phyloP scores from a whole-genome alignment of 108 stramenopile genomes.

The Mediolabrus comicus region DNA sequence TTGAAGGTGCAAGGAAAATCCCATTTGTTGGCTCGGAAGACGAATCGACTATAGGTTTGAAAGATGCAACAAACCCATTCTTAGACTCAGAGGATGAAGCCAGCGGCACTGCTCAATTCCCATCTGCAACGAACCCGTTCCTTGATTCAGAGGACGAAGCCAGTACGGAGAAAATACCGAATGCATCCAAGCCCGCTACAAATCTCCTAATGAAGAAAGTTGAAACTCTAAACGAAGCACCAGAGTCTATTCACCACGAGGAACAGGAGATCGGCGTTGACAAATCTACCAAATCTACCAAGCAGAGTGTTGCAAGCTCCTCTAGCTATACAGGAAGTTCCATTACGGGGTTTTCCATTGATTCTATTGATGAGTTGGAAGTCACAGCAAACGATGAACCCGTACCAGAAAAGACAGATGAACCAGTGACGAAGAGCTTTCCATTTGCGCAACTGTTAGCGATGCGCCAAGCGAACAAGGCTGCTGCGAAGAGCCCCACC shows the following conservation, averaged over 20 bases:
- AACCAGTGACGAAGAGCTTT: not conserved
- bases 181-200: not conserved
- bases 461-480: conserved; percentile 4
- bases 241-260: not conserved
- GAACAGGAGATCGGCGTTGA: not conserved
- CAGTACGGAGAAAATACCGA: not conserved
- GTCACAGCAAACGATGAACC: not conserved
- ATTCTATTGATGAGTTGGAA: not conserved
- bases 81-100: not conserved
- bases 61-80: not conserved
- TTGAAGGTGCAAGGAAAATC: not conserved
- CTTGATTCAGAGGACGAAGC: not conserved
- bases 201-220: not conserved
- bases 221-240: not conserved
- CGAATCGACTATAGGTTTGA: too few relatives aligned
- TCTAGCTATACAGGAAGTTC: conserved; percentile 5
- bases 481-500: not conserved
- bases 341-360: conserved; percentile 9
- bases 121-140: not conserved
- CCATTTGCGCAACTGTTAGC: conserved; percentile 19
- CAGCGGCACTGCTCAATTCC: too few relatives aligned
- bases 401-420: not conserved
- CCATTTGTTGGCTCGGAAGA: too few relatives aligned
- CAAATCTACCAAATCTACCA: not conserved
- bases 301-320: not conserved